Base-by-base conservation (phyloP, 345 rosid species). In the Reutealis trisperma region DNA sequence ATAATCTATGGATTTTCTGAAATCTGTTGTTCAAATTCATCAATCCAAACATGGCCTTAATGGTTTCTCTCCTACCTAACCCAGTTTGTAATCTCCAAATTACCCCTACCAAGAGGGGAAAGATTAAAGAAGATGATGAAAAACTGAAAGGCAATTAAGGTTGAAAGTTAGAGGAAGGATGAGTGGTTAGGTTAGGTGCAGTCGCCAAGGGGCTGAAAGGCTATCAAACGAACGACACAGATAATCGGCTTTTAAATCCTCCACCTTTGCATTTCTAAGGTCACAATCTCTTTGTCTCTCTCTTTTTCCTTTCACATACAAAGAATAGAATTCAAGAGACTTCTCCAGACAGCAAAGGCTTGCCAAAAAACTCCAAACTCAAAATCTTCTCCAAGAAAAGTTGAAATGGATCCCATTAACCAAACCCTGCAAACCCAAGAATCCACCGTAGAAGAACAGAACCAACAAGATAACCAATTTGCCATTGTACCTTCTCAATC, bases 391-490 rank as follows among this genome's bases (percentile, higher is more conserved):
- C 51, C 14, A 18, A 51, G 37, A 19, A 10, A 19, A 3, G 0
- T 59, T n/a, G 41, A 72, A 79, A 89, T 90, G 92, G 92, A 88
- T 83, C 67, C 87, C 86, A 84, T 64, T 27, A 66, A 15, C 73
- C 86, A 76, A 72, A 72, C 67, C 64, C 51, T 27, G 52, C 83
- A 71, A 65, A 73, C 78, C 79, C 80, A 88, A 61, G 92, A 84
- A 63, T 32, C 78, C 60, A 5, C 86, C 70, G 42, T 67, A 25
- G 87, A 84, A 65, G 83, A 85, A 45, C 77, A 47, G 14, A 34
- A 45, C 16, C 62, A 59, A n/a, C 47, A 68, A 32, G 22, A 74
- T 18, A 76, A 72, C 27, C 75, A 71, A 24, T 83, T 85, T 47
- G 57, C 81, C 80, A 80, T 85, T 76, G 24, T 81, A 27, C 82